These are phyloP conservation scores for Xylariaceae sp. DNA, from an alignment of 2,329 filamentous ascomycete genomes.

Conservation along the genomic window DNA sequence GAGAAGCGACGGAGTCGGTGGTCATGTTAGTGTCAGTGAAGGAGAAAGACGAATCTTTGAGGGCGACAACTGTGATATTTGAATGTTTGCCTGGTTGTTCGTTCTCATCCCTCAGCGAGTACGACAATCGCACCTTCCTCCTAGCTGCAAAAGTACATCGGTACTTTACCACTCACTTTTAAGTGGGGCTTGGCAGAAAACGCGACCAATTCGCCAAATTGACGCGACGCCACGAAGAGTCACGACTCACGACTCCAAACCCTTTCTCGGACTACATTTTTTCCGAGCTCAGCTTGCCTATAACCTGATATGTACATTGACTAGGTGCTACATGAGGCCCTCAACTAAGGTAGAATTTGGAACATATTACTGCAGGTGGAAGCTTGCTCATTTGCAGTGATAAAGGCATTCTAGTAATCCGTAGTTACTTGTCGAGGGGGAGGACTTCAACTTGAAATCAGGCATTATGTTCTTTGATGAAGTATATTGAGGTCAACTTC, in stretches of 20 bases:
- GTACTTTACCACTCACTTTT: too few relatives aligned
- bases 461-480: too few relatives aligned
- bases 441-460: not conserved
- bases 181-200: not conserved
- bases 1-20: conserved; percentile 41
- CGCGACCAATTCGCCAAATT: not conserved
- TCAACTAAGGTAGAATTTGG: too few relatives aligned
- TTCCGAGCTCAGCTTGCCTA: not conserved
- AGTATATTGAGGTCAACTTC: not conserved
- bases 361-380: too few relatives aligned
- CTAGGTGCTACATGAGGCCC: too few relatives aligned
- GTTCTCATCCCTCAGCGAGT: not conserved
- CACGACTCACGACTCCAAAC: too few relatives aligned
- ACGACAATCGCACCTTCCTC: too few relatives aligned
- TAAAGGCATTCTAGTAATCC: not conserved
- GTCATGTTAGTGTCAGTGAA: conserved; percentile 26
- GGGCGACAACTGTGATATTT: not conserved
- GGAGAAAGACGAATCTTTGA: not conserved
- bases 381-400: too few relatives aligned
- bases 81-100: not conserved
- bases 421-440: not conserved
- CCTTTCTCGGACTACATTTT: not conserved
- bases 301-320: not conserved
- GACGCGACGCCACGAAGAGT: not conserved
- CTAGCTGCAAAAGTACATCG: too few relatives aligned